Percentiles rank a stretch among this genome's conserved stretches.
phyloP scores from a whole-genome alignment of 2,329 filamentous ascomycete species.

The Penicillium sclerotigenum region DNA sequence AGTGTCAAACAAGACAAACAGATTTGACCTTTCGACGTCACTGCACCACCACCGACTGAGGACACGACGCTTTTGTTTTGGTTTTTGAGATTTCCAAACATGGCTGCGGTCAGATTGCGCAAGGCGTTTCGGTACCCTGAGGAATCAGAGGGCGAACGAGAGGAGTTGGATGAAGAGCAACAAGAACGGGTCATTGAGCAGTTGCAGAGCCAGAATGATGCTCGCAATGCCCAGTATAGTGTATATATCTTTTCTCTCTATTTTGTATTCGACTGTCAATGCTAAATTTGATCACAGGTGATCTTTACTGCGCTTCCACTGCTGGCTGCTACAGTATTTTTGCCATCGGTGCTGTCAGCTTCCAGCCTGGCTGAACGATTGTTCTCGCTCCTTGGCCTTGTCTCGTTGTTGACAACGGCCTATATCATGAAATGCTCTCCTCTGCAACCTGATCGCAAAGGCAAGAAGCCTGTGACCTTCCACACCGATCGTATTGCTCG shows the following conservation, averaged over 20 bases:
- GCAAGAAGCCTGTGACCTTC: conserved; percentile 26
- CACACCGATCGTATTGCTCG: conserved; percentile 18
- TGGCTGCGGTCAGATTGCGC: conserved; percentile 64
- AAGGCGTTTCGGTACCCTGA: conserved; percentile 73
- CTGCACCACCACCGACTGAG: not conserved
- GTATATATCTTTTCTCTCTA: conserved; percentile 27
- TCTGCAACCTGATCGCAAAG: conserved; percentile 29
- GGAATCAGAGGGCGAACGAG: conserved; percentile 56
- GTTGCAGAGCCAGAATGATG: conserved; percentile 37
- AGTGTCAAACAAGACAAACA: conserved; percentile 30
- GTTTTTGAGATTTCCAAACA: not conserved
- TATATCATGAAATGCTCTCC: conserved; percentile 38
- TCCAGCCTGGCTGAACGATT: conserved; percentile 21
- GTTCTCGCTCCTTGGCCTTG: conserved; percentile 31
- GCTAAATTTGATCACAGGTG: conserved; percentile 18
- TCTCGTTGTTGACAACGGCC: conserved; percentile 39
- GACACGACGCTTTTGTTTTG: not conserved
- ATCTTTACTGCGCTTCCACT: conserved; percentile 41
- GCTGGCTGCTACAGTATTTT: conserved; percentile 30
- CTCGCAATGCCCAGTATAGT: conserved; percentile 40
- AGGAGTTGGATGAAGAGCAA: conserved; percentile 70
- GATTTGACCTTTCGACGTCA: conserved; percentile 1
- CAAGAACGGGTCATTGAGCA: conserved; percentile 43
- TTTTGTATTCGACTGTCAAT: not conserved
- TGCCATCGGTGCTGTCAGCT: conserved; percentile 31